A percentile compares a stretch with the other conserved stretches of the same genome.
phyloP scores from a whole-genome alignment of 2,329 filamentous ascomycete genomes.

The Thermothelomyces thermophilus region DNA sequence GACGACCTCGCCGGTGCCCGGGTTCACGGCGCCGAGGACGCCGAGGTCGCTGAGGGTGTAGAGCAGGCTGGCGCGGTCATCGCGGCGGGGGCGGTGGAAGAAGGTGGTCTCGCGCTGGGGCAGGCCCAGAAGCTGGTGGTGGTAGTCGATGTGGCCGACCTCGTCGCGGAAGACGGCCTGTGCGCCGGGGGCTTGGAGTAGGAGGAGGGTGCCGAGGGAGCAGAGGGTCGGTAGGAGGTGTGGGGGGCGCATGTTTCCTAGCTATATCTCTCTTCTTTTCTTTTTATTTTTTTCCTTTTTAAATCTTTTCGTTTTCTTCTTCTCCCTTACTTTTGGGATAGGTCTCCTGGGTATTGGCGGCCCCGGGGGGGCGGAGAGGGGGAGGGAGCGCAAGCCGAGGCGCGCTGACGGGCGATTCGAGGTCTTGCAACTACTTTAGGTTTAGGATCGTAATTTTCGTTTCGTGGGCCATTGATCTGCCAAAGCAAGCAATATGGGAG shows the following conservation, averaged over 20 bases:
- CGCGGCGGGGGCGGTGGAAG: constrained; percentile 80
- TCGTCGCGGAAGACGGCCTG: constrained; percentile 81
- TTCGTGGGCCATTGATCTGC: not conserved
- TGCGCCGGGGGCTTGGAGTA: constrained; percentile 35
- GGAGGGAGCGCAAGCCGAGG: not conserved
- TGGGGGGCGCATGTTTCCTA: constrained; percentile 9
- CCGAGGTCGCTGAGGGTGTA: constrained; percentile 85
- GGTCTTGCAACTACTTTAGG: not conserved
- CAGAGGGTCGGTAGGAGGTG: constrained; percentile 18
- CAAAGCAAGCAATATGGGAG: not conserved
- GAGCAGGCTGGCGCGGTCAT: constrained; percentile 79
- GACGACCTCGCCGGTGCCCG: constrained; percentile 72
- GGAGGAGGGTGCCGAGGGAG: constrained; percentile 24
- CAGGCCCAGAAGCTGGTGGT: constrained; percentile 79
- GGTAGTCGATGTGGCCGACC: constrained; percentile 86
- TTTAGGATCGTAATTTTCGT: not conserved
- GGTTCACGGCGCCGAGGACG: constrained; percentile 82
- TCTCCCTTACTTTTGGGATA: not conserved
- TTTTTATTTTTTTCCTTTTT: not conserved
- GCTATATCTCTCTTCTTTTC: not conserved
- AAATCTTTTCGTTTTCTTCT: not conserved
- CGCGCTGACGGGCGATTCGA: not conserved
- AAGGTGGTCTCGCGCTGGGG: constrained; percentile 81
- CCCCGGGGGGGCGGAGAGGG: not conserved
- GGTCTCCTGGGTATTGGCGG: not conserved